Evolutionary conservation across 495 filamentous ascomycete species (phyloP).

Genomic region (Lepraria neglecta): DNA sequence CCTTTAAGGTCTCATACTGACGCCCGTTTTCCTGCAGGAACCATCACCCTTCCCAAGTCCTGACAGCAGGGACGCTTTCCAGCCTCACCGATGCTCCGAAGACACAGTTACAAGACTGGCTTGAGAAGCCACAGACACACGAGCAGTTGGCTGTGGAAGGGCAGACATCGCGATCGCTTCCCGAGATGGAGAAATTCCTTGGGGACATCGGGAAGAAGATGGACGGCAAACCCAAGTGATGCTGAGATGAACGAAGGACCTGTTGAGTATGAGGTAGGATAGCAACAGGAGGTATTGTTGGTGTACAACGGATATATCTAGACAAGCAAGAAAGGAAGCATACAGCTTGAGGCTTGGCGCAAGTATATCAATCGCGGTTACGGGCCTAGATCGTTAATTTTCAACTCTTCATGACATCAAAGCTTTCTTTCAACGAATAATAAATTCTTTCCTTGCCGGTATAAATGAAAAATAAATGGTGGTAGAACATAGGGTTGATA

Average conservation of each 20-base stretch:
- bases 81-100: neutral
- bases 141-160: neutral
- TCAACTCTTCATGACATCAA: too few species aligned
- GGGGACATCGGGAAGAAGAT: neutral
- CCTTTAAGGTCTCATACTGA: neutral
- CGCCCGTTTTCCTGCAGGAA: constrained; percentile 1
- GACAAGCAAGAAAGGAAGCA: too few species aligned
- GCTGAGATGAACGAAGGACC: neutral
- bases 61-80: neutral
- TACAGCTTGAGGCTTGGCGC: too few species aligned
- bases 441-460: too few species aligned
- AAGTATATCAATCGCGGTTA: too few species aligned
- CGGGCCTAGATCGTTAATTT: too few species aligned
- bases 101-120: constrained; percentile 9
- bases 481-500: too few species aligned
- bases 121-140: constrained; percentile 13
- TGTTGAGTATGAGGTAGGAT: neutral
- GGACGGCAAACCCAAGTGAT: neutral
- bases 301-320: too few species aligned
- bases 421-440: too few species aligned
- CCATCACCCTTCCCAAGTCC: neutral
- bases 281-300: neutral
- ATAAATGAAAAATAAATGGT: too few species aligned
- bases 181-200: neutral
- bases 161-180: neutral